Evolutionary conservation across 2,329 filamentous ascomycete species (phyloP), one percentile per base, ranked within the genome.

Genomic region (Neophaeococcomyces aloes): DNA sequence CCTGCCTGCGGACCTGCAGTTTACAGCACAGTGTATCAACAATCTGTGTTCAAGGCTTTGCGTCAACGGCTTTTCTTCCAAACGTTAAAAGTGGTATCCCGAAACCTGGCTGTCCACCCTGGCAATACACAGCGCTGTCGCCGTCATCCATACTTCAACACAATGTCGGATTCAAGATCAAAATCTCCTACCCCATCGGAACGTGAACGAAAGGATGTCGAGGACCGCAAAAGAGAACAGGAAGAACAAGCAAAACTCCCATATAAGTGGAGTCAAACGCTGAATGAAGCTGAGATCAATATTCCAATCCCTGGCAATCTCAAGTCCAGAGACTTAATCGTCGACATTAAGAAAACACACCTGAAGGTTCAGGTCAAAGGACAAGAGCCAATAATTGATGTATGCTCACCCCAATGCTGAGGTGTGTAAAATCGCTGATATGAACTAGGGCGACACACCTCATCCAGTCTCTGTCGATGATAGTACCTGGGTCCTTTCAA

Each of bases 181-280:
- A 37, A 37, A 40, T 39, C 46, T 11, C 42, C 62, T 25, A 72
- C 70, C 13, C 71, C 71, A 3, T 66, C 72, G 11, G 69, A 72
- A 17, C 65, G 69, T 45, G 71, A 75, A 58, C 75, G 71, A 48
- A 65, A 70, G 52, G 75, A 80, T 57, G 69, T 68, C 50, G 75
- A 75, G 55, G 70, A 70, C 53, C 73, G 72, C 57, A 81, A 78
- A 49, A 80, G 81, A 61, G 87, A 98, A 68, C 72, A 76, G 45
- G 83, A 81, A 56, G 91, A 98, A 68, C 91, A 98, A 70, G 83
- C 80, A 32, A 77, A 81, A 18, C 79, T 98, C 32, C 91, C 91
- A 1, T 98, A 98, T 79, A 91, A 93, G 69, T 98, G 91, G 91
- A 83, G 76, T 8, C 91, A 98, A 68, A 88, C 83, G 18, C 94